Percentiles rank a stretch among this genome's conserved stretches.
Conservation (phyloP, 106 monocot species). For the Hemerocallis citrina region DNA sequence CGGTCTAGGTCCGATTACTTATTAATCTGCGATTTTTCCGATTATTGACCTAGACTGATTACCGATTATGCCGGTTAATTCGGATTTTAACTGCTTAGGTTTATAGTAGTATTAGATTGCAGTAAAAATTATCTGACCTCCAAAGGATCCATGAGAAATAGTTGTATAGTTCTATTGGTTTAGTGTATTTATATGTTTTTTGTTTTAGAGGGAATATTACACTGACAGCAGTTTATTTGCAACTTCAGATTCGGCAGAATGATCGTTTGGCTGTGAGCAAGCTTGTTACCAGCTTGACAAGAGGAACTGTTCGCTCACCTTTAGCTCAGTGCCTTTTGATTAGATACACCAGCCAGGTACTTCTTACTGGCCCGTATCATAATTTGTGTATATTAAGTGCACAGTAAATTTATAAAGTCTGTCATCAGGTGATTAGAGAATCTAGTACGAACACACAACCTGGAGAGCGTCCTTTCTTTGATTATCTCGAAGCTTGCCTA, state of each 20-base stretch:
- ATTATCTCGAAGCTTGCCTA: conserved; percentile 88
- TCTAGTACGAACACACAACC: conserved; percentile 58
- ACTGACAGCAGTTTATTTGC: neutral
- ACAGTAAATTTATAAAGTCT: neutral
- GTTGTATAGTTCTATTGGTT: no score
- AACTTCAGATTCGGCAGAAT: conserved; percentile 83
- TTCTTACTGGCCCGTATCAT: neutral
- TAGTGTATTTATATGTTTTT: no score
- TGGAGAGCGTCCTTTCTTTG: conserved; percentile 89
- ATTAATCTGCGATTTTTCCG: no score
- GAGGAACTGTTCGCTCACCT: conserved; percentile 82
- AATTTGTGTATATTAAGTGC: neutral
- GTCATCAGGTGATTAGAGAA: conserved; percentile 75
- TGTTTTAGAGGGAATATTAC: no score
- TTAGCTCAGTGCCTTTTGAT: conserved; percentile 96
- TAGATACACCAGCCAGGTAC: conserved; percentile 89
- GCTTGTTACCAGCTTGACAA: conserved; percentile 88
- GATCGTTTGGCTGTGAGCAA: conserved; percentile 98
- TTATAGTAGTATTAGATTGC: no score
- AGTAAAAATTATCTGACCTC: no score
- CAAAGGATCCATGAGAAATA: no score
- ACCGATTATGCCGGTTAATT: no score
- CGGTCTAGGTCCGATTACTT: no score
- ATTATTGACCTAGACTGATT: no score
- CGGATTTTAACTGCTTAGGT: no score